A percentile compares a stretch with the other conserved stretches of the same genome.
Evolutionary conservation across 2,329 filamentous ascomycete species (phyloP).

Genomic region (Trichoderma sp.): DNA sequence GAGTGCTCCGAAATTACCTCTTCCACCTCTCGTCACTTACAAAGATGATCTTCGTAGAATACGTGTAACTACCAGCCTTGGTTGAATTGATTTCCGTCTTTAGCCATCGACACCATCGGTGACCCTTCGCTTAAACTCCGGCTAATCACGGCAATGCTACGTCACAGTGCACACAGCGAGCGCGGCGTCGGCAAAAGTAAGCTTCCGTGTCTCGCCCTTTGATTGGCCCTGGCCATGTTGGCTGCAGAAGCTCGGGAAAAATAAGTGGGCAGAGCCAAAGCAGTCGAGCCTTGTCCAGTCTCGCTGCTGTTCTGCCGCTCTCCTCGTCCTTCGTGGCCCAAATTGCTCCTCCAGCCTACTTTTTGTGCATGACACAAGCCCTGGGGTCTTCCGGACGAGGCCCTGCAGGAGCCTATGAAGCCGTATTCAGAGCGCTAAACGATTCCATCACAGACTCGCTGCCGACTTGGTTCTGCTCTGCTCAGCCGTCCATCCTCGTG

Average conservation of each 20-base stretch:
- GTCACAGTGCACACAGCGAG: neutral
- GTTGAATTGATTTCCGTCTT: neutral
- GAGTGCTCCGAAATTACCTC: accelerated
- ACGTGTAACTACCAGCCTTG: neutral
- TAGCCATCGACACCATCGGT: neutral
- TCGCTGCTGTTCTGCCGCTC: conserved; percentile 15
- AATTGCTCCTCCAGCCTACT: conserved; percentile 8
- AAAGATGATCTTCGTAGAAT: neutral
- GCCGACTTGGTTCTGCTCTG: neutral
- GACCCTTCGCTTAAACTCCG: neutral
- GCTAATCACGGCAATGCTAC: neutral
- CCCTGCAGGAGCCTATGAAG: neutral
- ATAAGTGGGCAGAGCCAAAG: conserved; percentile 15
- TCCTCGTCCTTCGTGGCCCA: conserved; percentile 10
- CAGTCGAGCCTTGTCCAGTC: conserved; percentile 17
- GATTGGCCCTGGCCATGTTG: conserved; percentile 22
- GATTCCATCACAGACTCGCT: neutral
- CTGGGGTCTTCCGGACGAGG: neutral
- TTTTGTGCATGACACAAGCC: neutral
- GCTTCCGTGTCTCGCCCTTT: conserved; percentile 21
- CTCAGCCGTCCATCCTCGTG: neutral
- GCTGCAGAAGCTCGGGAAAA: conserved; percentile 8
- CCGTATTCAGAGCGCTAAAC: neutral
- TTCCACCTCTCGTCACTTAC: neutral
- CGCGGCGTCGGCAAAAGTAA: conserved; percentile 24